Base-by-base conservation (phyloP, 2,329 filamentous ascomycete genomes). In the Fusarium nodosum region DNA sequence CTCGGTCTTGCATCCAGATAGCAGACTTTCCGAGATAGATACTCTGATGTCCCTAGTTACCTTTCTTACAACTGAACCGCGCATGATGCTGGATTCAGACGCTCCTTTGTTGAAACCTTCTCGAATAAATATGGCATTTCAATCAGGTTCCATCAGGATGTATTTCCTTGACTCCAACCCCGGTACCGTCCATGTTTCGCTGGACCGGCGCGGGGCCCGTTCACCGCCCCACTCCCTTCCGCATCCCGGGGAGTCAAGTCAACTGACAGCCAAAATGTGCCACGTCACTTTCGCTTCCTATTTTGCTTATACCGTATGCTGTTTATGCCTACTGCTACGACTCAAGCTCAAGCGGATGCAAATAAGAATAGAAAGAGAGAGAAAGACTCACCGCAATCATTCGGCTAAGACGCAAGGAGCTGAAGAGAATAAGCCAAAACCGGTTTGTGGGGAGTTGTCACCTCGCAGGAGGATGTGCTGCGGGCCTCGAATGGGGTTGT, bases 401-500 rank as follows among this genome's bases (percentile, higher is more conserved):
- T 24, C 39, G 47, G 61, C 56, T 42, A 69, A 50, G 47, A 48
- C 18, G n/a, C 48, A 31, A 30, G 38, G 57, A 36, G n/a, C 41
- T 54, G 60, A 52, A 45, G 53, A 42, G 46, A 64, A 55, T 48
- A 54, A 58, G 42, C 12, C 34, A 69, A 71, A 71, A 71, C 68
- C 64, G 68, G 68, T 71, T 71, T 71, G 60, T 55, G 55, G 54
- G 59, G 55, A 42, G 34, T 42, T 61, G 47, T 65, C 68, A 70
- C 68, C 53, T 71, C 52, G 56, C 59, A 65, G 64, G 46, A 71
- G 46, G 66, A 55, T 68, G 58, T 50, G 58, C 47, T 68, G 67
- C 50, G 36, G 63, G 67, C 62, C 66, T 69, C 67, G 57, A 70
- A 69, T 66, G 42, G 42, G 47, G 54, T 33, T 24, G 11, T 59